A percentile compares a stretch with the other conserved stretches of the same genome.
These are phyloP conservation scores for Penicillium longicatenatum DNA, from an alignment of 495 filamentous ascomycete species.

Conservation along the genomic window DNA sequence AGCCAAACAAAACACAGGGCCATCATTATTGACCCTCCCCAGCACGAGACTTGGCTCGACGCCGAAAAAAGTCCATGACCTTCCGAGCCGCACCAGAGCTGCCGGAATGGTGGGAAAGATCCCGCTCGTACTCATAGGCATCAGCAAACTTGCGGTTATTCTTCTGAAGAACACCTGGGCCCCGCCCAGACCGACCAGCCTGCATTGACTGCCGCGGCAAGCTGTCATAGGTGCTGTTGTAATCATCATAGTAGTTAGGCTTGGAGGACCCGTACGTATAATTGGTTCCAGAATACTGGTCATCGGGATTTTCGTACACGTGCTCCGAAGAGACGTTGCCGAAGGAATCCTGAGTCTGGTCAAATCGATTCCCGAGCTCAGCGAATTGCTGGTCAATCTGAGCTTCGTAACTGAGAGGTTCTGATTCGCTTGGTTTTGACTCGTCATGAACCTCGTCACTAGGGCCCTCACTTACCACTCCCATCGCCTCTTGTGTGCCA, in stretches of 20 bases:
- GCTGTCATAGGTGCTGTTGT: slow-evolving; percentile 39
- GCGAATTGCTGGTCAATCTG: slow-evolving; percentile 51
- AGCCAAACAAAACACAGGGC: background rate
- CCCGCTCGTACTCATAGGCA: slow-evolving; percentile 79
- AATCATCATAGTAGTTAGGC: slow-evolving; percentile 51
- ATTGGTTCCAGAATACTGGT: slow-evolving; percentile 41
- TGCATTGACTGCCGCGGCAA: slow-evolving; percentile 46
- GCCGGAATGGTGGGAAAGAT: slow-evolving; percentile 68
- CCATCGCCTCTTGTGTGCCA: slow-evolving; percentile 39
- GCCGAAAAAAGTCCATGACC: slow-evolving; percentile 97
- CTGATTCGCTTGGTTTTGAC: slow-evolving; percentile 20
- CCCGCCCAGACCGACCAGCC: slow-evolving; percentile 44
- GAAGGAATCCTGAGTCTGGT: slow-evolving; percentile 35
- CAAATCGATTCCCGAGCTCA: slow-evolving; percentile 38
- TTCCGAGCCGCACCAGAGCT: slow-evolving; percentile 82
- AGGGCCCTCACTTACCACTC: slow-evolving; percentile 34
- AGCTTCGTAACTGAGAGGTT: slow-evolving; percentile 42
- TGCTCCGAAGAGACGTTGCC: slow-evolving; percentile 37
- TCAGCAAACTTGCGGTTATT: slow-evolving; percentile 83
- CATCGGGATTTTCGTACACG: slow-evolving; percentile 35
- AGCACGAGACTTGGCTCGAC: slow-evolving; percentile 74
- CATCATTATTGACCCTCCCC: slow-evolving; percentile 54
- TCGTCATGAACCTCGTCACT: slow-evolving; percentile 28
- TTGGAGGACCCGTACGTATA: slow-evolving; percentile 44
- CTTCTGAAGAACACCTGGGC: slow-evolving; percentile 71